These are phyloP conservation scores for Fusarium dimerum DNA, from an alignment of 2,329 filamentous ascomycete genomes.

Conservation along the genomic window DNA sequence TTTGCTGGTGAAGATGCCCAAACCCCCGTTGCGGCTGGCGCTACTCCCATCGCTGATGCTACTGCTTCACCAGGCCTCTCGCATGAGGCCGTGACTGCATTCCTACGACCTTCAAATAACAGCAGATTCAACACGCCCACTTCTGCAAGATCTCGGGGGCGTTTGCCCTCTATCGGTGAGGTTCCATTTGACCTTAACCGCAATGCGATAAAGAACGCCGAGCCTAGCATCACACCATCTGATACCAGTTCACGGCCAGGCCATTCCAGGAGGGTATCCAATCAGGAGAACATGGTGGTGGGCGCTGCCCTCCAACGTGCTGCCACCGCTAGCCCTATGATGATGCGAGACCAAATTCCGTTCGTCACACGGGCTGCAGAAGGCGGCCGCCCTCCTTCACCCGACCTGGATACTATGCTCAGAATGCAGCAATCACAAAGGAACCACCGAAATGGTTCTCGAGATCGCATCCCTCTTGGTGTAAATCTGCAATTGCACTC, in stretches of 20 bases:
- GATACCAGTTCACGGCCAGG: constrained; percentile 30
- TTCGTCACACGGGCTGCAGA: constrained; percentile 33
- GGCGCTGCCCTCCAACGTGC: constrained; percentile 61
- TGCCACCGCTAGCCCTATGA: constrained; percentile 67
- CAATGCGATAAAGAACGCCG: constrained; percentile 28
- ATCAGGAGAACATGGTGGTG: constrained; percentile 43
- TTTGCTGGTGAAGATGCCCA: constrained; percentile 58
- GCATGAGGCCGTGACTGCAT: constrained; percentile 63
- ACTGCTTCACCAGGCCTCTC: constrained; percentile 61
- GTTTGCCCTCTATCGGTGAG: constrained; percentile 79
- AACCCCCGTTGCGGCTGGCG: constrained; percentile 79
- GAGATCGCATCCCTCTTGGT: constrained; percentile 76
- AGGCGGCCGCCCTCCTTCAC: constrained; percentile 61
- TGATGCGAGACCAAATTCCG: constrained; percentile 53
- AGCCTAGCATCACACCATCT: constrained; percentile 19
- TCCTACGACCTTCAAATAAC: constrained; percentile 65
- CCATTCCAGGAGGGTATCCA: constrained; percentile 41
- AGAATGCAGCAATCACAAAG: constrained; percentile 59
- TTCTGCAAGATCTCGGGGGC: constrained; percentile 60
- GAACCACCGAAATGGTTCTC: constrained; percentile 67
- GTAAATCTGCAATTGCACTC: constrained; percentile 65
- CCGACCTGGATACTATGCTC: constrained; percentile 60
- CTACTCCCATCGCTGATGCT: constrained; percentile 84
- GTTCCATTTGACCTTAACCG: constrained; percentile 36
- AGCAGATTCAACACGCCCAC: constrained; percentile 71